phyloP scores from a whole-genome alignment of 177 flowering plant genomes.

The Vitis hybrid region DNA sequence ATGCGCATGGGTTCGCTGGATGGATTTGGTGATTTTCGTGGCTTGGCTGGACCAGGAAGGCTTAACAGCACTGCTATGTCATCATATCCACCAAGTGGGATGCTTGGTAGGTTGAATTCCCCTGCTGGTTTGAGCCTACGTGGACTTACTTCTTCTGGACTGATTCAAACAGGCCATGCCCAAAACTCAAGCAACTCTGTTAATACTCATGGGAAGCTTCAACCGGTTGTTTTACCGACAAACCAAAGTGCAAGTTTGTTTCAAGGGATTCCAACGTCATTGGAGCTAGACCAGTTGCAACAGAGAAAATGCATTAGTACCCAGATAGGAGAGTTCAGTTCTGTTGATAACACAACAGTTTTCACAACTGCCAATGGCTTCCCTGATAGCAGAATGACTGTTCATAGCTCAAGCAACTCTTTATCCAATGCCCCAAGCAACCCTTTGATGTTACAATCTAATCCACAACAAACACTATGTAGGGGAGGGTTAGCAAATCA shows the following conservation, averaged over 20 bases:
- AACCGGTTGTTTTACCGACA: conserved; percentile 23
- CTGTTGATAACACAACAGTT: conserved; percentile 16
- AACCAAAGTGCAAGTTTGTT: conserved; percentile 33
- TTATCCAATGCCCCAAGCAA: conserved; percentile 18
- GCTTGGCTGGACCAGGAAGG: conserved; percentile 49
- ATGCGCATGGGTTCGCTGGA: conserved; percentile 53
- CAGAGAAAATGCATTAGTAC: conserved; percentile 22
- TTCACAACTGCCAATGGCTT: conserved; percentile 22
- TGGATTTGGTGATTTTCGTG: conserved; percentile 50
- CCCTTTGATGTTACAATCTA: conserved; percentile 28
- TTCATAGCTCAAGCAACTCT: conserved; percentile 23
- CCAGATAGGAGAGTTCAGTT: conserved; percentile 21
- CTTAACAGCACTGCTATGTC: conserved; percentile 34
- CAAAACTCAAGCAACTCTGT: conserved; percentile 42
- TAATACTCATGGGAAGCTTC: conserved; percentile 29
- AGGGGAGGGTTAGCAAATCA: conserved; percentile 31
- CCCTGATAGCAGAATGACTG: conserved; percentile 9
- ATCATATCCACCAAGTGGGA: conserved; percentile 42
- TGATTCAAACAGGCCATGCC: conserved; percentile 46
- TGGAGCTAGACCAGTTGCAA: conserved; percentile 39
- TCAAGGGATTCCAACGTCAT: conserved; percentile 36
- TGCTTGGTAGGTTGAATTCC: conserved; percentile 60
- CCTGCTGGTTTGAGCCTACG: conserved; percentile 42
- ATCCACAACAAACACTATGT: conserved; percentile 15
- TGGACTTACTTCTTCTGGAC: conserved; percentile 50